Evolutionary conservation across 805 yeast genomes (phyloP).

Genomic region (Ogataea naganishii): DNA sequence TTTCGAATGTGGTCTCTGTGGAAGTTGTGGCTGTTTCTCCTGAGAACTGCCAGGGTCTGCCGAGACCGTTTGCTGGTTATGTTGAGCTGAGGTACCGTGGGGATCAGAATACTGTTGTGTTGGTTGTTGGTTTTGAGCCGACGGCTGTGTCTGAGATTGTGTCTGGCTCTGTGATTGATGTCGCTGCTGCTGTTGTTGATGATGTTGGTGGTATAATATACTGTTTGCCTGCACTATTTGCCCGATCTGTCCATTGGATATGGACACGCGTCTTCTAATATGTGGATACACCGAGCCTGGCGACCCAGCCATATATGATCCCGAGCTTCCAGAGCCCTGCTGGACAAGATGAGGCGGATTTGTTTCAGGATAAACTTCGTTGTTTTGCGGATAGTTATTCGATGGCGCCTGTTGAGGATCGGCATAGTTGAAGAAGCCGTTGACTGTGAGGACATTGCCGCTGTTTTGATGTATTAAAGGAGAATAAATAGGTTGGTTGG

Average conservation of each 20-base stretch:
- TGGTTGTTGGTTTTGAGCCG: slow-evolving; percentile 3
- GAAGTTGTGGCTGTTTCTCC: too few species aligned
- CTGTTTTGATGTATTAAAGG: neutral
- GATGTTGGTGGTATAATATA: slow-evolving; percentile 18
- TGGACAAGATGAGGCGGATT: neutral
- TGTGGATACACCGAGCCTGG: slow-evolving; percentile 6
- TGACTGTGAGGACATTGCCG: slow-evolving; percentile 2
- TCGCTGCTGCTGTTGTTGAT: slow-evolving; percentile 5
- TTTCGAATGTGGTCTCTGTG: too few species aligned
- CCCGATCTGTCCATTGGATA: slow-evolving; percentile 79
- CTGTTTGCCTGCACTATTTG: slow-evolving; percentile 42
- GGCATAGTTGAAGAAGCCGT: neutral
- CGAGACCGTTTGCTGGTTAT: neutral
- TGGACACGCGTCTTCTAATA: slow-evolving; percentile 60
- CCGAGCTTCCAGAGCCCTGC: too few species aligned
- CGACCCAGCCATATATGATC: too few species aligned
- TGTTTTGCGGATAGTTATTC: slow-evolving; percentile 3
- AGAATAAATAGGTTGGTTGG: too few species aligned
- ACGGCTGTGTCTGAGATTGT: slow-evolving; percentile 7
- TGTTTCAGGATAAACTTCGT: neutral
- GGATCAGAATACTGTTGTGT: slow-evolving; percentile 3
- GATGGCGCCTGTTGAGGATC: neutral
- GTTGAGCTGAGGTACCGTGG: neutral
- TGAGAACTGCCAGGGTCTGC: too few species aligned
- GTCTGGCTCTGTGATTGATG: slow-evolving; percentile 5